Evolutionary conservation across 1,284 basidiomycete species (phyloP).

Genomic region (Grifola frondosa): DNA sequence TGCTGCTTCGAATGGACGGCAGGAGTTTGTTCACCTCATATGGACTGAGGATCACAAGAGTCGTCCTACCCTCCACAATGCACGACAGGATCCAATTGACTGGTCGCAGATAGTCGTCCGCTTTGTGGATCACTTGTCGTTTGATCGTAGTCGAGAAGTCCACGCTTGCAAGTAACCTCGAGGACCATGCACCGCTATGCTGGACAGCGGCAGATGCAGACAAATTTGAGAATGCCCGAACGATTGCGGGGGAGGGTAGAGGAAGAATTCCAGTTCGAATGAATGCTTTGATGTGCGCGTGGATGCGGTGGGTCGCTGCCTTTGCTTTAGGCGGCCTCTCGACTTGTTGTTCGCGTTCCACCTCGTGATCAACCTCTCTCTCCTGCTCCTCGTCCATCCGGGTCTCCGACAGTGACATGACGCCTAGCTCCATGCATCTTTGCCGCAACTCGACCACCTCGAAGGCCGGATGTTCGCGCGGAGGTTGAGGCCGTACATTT

Average conservation of each 20-base stretch:
- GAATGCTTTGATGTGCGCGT: background rate
- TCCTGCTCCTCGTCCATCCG: conserved; percentile 50
- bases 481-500: background rate
- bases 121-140: background rate
- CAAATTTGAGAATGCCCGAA: background rate
- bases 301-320: conserved; percentile 17
- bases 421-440: background rate
- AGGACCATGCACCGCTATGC: conserved; percentile 16
- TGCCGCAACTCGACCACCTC: background rate
- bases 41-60: conserved; percentile 45
- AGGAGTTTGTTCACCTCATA: conserved; percentile 44
- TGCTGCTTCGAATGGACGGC: conserved; percentile 34
- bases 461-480: too few species aligned
- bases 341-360: conserved; percentile 40
- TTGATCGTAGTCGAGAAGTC: conserved; percentile 32
- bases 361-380: conserved; percentile 45
- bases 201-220: background rate
- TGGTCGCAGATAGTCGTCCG: conserved; percentile 39
- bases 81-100: conserved; percentile 44
- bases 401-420: background rate
- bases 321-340: conserved; percentile 33
- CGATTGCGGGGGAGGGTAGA: background rate
- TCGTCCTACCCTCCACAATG: conserved; percentile 1
- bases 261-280: background rate
- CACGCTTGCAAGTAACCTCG: conserved; percentile 27